Evolutionary conservation across 2,329 filamentous ascomycete genomes (phyloP).

Genomic region (Phialocephala sp.): DNA sequence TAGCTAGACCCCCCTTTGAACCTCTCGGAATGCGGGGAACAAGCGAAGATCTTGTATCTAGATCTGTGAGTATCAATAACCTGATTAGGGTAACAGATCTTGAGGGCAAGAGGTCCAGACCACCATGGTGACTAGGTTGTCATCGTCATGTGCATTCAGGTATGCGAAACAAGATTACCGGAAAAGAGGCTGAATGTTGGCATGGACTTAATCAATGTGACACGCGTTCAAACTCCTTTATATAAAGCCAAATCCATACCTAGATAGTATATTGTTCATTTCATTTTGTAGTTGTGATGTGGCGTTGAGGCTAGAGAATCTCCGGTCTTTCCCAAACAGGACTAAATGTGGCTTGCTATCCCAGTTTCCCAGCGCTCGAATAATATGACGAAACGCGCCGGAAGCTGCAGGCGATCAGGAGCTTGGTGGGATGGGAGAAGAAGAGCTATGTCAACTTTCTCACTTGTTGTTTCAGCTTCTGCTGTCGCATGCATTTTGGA

Average conservation of each 20-base stretch:
- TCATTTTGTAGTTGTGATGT: background rate
- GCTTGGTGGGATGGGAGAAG: background rate
- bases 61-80: background rate
- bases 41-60: background rate
- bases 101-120: background rate
- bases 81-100: background rate
- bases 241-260: background rate
- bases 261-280: background rate
- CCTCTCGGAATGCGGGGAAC: background rate
- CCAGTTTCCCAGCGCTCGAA: background rate
- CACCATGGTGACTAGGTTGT: background rate
- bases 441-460: slow-evolving; percentile 3
- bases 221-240: background rate
- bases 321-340: background rate
- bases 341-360: background rate
- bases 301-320: background rate
- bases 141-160: background rate
- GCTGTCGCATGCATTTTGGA: slow-evolving; percentile 4
- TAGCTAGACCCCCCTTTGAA: background rate
- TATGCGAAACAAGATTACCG: background rate
- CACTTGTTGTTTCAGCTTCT: slow-evolving; percentile 6
- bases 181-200: background rate
- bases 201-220: background rate
- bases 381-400: slow-evolving; percentile 19
- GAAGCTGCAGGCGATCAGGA: slow-evolving; percentile 6